These are phyloP conservation scores for Obelidium mucronatum DNA, from an alignment of 192 early-diverging fungal genomes.

Conservation along the genomic window DNA sequence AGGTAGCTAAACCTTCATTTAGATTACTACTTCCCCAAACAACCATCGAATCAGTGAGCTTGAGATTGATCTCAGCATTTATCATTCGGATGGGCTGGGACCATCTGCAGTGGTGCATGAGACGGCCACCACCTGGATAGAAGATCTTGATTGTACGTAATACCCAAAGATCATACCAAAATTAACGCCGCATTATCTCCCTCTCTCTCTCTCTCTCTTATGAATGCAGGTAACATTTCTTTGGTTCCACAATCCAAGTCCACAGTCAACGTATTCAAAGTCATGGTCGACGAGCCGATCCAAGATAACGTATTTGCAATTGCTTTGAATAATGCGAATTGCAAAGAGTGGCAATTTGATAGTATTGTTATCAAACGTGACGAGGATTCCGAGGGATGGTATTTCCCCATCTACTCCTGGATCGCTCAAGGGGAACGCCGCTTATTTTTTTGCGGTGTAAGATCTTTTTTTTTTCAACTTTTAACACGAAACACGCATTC, in stretches of 20 bases:
- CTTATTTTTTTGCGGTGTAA: conserved; percentile 30
- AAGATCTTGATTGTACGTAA: neutral
- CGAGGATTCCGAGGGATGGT: neutral
- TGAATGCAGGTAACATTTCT: neutral
- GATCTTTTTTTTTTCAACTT: too few relatives aligned
- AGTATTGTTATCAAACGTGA: neutral
- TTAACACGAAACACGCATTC: too few relatives aligned
- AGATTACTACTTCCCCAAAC: neutral
- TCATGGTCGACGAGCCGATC: neutral
- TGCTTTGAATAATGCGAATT: neutral
- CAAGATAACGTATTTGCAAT: neutral
- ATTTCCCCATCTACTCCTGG: conserved; percentile 28
- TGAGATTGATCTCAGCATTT: neutral
- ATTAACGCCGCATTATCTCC: neutral
- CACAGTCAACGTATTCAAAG: neutral
- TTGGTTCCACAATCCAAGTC: neutral
- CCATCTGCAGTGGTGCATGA: neutral
- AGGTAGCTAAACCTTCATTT: too few relatives aligned
- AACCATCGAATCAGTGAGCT: neutral
- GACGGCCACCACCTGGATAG: neutral
- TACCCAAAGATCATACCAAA: neutral
- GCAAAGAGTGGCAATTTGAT: conserved; percentile 14
- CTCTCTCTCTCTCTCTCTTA: neutral
- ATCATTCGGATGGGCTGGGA: neutral
- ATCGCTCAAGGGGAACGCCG: neutral